phyloP scores from a whole-genome alignment of 2,329 filamentous ascomycete genomes.

The Dactylellina cionopaga region DNA sequence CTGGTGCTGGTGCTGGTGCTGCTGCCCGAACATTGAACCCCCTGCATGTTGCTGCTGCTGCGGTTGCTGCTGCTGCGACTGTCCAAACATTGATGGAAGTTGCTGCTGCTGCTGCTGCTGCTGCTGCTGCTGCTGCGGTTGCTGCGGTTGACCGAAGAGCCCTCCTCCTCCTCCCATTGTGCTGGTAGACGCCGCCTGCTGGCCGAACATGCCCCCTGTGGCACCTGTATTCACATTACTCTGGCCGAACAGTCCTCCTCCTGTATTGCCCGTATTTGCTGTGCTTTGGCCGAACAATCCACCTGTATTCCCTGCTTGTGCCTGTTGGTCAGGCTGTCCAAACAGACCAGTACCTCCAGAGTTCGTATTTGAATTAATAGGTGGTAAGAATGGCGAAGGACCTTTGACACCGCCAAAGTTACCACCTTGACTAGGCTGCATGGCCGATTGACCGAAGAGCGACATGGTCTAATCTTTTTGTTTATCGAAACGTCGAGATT shows the following conservation, averaged over 20 bases:
- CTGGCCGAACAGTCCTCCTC: slow-evolving; percentile 55
- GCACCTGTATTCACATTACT: slow-evolving; percentile 50
- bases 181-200: slow-evolving; percentile 33
- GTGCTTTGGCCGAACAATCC: slow-evolving; percentile 41
- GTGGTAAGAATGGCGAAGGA: slow-evolving; percentile 38
- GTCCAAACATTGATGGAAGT: slow-evolving; percentile 19
- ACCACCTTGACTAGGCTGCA: slow-evolving; percentile 49
- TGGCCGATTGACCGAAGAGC: slow-evolving; percentile 44
- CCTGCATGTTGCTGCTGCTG: slow-evolving; percentile 60
- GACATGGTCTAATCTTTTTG: slow-evolving; percentile 54
- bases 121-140: slow-evolving; percentile 50
- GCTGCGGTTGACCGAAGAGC: slow-evolving; percentile 52
- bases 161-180: slow-evolving; percentile 44
- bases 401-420: slow-evolving; percentile 51
- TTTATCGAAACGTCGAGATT: slow-evolving; percentile 7
- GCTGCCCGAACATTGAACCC: slow-evolving; percentile 56
- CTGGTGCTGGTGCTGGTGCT: slow-evolving; percentile 5
- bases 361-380: slow-evolving; percentile 11
- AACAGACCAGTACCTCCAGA: slow-evolving; percentile 47
- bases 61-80: slow-evolving; percentile 59
- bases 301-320: not conserved
- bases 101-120: slow-evolving; percentile 42
- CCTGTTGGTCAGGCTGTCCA: slow-evolving; percentile 53
- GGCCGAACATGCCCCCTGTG: slow-evolving; percentile 51
- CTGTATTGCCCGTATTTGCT: slow-evolving; percentile 13